These are phyloP conservation scores for Nepenthes mirabilis DNA, from an alignment of 148 eudicot species.

Conservation along the genomic window DNA sequence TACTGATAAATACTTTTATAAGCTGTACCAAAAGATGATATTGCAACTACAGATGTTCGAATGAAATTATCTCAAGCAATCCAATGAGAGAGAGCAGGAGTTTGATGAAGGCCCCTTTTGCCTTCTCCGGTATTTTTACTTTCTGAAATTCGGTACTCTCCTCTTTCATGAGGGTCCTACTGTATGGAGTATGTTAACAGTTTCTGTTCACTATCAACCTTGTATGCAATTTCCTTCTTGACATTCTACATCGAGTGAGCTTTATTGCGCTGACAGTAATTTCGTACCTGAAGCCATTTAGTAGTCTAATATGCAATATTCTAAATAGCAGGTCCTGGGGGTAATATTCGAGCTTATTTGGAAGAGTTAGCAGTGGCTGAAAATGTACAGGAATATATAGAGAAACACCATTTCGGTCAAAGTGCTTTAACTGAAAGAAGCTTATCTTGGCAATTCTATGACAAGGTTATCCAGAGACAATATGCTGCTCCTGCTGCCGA, in stretches of 20 bases:
- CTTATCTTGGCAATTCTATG: slow-evolving; percentile 60
- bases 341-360: slow-evolving; percentile 66
- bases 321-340: slow-evolving; percentile 50
- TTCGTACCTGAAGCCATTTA: background rate
- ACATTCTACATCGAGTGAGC: background rate
- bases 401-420: slow-evolving; percentile 80
- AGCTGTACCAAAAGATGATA: too few relatives aligned
- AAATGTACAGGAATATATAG: slow-evolving; percentile 47
- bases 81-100: too few relatives aligned
- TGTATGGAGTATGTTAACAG: too few relatives aligned
- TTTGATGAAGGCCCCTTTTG: too few relatives aligned
- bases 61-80: too few relatives aligned
- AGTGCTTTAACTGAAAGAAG: slow-evolving; percentile 52
- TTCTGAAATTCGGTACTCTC: too few relatives aligned
- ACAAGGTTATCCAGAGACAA: slow-evolving; percentile 33
- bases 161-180: too few relatives aligned
- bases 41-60: too few relatives aligned
- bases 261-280: background rate
- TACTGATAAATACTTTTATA: too few relatives aligned
- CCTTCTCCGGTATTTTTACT: too few relatives aligned
- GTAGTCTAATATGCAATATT: background rate
- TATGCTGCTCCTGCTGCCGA: slow-evolving; percentile 2
- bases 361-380: slow-evolving; percentile 43
- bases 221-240: background rate
- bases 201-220: too few relatives aligned